Evolutionary conservation across 2,329 filamentous ascomycete species (phyloP).

Genomic region (Arthrobotrys musiformis): DNA sequence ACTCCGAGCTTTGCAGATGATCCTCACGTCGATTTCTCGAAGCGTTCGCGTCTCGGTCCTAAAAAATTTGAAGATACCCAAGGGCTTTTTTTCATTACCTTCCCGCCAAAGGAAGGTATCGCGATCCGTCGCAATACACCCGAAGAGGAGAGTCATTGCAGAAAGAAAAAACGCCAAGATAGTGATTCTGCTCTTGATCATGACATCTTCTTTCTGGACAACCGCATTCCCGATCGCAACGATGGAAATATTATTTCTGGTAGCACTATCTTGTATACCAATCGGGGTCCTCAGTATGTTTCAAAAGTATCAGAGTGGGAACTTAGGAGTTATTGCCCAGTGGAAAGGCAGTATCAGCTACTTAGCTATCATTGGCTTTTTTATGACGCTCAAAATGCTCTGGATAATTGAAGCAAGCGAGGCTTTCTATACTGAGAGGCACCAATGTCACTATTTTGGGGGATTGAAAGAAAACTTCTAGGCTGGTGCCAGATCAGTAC

Average conservation of each 20-base stretch:
- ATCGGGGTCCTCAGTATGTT: neutral
- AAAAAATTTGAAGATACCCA: too few relatives aligned
- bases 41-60: too few relatives aligned
- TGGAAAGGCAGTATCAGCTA: constrained; percentile 5
- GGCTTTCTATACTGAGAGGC: constrained; percentile 7
- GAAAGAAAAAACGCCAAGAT: neutral
- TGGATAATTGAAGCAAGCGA: constrained; percentile 28
- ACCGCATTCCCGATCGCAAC: constrained; percentile 22
- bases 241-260: neutral
- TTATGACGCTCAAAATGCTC: constrained; percentile 18
- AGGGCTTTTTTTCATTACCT: too few relatives aligned
- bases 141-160: neutral
- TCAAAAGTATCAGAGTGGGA: neutral
- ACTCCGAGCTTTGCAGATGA: neutral
- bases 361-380: neutral
- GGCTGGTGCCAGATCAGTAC: too few relatives aligned
- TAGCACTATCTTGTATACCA: neutral
- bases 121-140: neutral
- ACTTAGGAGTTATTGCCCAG: neutral
- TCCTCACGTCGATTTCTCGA: neutral
- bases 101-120: neutral
- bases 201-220: constrained; percentile 29
- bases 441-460: neutral
- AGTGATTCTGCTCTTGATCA: constrained; percentile 2
- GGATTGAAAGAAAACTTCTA: neutral